Evolutionary conservation across 192 early-diverging fungal species (phyloP).

Genomic region (Haplosporangium gracile): DNA sequence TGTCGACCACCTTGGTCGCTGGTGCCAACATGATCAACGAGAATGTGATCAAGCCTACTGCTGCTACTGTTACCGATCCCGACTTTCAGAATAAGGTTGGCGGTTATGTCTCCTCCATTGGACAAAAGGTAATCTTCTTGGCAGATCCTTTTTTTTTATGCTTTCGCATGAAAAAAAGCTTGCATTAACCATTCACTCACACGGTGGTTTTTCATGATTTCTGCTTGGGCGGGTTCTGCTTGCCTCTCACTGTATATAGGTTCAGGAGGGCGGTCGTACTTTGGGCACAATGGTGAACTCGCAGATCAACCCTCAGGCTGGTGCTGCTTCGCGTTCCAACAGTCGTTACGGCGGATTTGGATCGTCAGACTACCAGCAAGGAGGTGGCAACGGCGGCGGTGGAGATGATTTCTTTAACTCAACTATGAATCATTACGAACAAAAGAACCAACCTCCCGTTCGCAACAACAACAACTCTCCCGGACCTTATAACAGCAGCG

Average conservation of each 20-base stretch:
- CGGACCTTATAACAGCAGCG: conserved; percentile 15
- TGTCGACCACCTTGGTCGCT: conserved; percentile 69
- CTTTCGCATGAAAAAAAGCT: background rate
- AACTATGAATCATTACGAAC: conserved; percentile 62
- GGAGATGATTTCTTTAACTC: conserved; percentile 58
- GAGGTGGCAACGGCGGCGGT: conserved; percentile 21
- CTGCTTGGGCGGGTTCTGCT: background rate
- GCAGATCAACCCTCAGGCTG: conserved; percentile 35
- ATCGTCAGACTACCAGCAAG: conserved; percentile 43
- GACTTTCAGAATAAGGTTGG: conserved; percentile 73
- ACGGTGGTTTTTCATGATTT: background rate
- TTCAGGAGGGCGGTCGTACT: conserved; percentile 53
- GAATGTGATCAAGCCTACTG: conserved; percentile 73
- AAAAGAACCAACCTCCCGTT: conserved; percentile 48
- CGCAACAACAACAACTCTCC: conserved; percentile 40
- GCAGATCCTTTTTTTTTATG: background rate
- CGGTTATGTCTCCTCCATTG: conserved; percentile 71
- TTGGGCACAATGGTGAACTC: conserved; percentile 51
- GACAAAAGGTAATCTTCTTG: conserved; percentile 60
- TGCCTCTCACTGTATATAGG: conserved; percentile 22
- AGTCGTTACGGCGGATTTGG: conserved; percentile 44
- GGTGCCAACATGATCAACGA: conserved; percentile 74
- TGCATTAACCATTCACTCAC: background rate
- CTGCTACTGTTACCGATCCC: conserved; percentile 72
- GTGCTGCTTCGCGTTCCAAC: conserved; percentile 23